These are phyloP conservation scores for Craspedostauros australis DNA, from an alignment of 108 stramenopile species.

Conservation along the genomic window DNA sequence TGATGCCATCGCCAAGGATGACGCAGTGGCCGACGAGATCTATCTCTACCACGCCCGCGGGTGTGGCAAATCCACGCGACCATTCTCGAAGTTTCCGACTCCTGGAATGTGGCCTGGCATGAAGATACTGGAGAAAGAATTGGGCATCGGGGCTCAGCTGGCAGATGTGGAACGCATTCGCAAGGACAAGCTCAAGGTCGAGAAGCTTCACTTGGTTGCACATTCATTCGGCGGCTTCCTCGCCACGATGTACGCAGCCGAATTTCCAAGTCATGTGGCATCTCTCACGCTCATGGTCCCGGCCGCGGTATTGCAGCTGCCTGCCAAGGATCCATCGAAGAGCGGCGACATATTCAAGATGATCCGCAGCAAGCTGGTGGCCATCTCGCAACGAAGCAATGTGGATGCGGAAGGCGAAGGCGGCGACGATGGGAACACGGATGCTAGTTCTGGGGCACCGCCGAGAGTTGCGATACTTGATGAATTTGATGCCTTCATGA, in stretches of 20 bases:
- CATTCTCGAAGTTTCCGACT: slow-evolving; percentile 3
- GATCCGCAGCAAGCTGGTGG: background rate
- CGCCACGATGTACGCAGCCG: slow-evolving; percentile 11
- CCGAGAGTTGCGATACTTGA: no score
- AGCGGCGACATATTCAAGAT: slow-evolving; percentile 4
- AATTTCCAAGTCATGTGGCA: slow-evolving; percentile 10
- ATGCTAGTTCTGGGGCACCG: no score
- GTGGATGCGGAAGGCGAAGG: no score
- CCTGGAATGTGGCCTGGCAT: slow-evolving; percentile 20
- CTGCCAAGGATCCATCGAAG: background rate
- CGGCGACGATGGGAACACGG: no score
- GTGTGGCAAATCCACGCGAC: slow-evolving; percentile 14
- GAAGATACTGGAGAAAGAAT: slow-evolving; percentile 6
- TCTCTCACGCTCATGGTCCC: slow-evolving; percentile 12
- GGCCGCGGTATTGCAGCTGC: slow-evolving; percentile 4
- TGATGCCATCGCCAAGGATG: background rate
- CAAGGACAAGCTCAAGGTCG: background rate
- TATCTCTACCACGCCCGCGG: slow-evolving; percentile 19
- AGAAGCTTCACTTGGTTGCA: slow-evolving; percentile 7
- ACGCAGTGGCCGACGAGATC: no score
- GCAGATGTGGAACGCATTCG: slow-evolving; percentile 20
- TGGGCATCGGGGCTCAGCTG: slow-evolving; percentile 18
- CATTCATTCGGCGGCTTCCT: slow-evolving; percentile 20
- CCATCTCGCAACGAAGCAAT: slow-evolving; percentile 4
- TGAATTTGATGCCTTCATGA: slow-evolving; percentile 7